Evolutionary conservation across 2,329 filamentous ascomycete genomes (phyloP), one percentile per base, ranked within the genome.

Genomic region (Fusarium lateritium): DNA sequence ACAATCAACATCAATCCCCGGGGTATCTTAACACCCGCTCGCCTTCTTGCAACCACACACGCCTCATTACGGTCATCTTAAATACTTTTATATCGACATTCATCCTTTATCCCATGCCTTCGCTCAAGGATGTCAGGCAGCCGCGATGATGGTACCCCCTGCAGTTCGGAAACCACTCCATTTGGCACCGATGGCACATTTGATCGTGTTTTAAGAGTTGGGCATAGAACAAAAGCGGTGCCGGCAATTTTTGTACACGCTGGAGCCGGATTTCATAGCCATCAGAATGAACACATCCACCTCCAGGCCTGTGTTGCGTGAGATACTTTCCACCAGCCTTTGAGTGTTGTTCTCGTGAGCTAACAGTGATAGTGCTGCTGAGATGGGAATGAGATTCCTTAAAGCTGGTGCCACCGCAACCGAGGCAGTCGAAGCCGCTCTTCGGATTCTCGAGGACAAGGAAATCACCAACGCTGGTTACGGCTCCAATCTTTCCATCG

Each of bases 401-500:
- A 92, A 88, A 74, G 88, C 87, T 67, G 96, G 96, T 24, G 92
- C 91, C 11, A 89, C 90, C 42, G 93, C 96, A 6, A 85, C 95
- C 6, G 94, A 98, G 76, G 96, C 94, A 17, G 92, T 98, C 22
- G 96, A 98, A 79, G 91, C 92, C 51, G 94, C 96, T 31, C 89
- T 99, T 74, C 93, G 91, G 71, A 85, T 93, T 21, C 88, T 99
- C 19, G 96, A 99, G 80, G 93, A 99, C 77, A 91, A 92, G 59
- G 94, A 98, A 75, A 97, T 99, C 70, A 99, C 97, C 36, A 99
- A 99, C 78, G 93, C 95, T 38, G 96, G 96, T 1, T 98, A 92
- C 77, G 96, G 97, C 46, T 99, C 96, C 80, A 99, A 99, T 75
- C 83, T 99, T 24, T 91, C 93, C 44, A 92, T 97, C 67, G 92